Percentiles rank a stretch among this genome's conserved stretches.
phyloP scores from a whole-genome alignment of 306 rosid species.

The Prunus mongolica region DNA sequence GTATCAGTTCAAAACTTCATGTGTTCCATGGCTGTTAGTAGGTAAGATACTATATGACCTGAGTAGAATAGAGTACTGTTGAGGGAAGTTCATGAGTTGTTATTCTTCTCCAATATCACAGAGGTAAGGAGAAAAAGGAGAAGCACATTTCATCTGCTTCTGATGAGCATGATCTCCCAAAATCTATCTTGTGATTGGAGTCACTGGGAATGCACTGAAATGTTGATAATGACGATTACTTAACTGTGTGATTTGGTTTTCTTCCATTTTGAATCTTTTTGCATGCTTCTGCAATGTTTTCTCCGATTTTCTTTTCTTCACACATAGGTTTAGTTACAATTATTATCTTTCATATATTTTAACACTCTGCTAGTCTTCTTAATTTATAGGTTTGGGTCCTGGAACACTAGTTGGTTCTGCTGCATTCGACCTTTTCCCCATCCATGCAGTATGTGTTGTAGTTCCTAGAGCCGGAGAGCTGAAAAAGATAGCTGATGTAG shows the following conservation, averaged over 20 bases:
- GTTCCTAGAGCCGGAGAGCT: conserved; percentile 85
- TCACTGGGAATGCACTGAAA: background rate
- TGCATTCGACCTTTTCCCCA: conserved; percentile 95
- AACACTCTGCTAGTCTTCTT: conserved; percentile 9
- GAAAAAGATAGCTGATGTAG: conserved; percentile 87
- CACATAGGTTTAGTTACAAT: background rate
- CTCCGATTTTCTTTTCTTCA: background rate
- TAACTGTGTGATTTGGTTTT: background rate
- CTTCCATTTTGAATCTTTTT: background rate
- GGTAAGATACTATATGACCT: background rate
- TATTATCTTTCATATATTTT: conserved; percentile 3
- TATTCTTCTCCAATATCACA: background rate
- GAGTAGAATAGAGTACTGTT: background rate
- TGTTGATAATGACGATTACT: background rate
- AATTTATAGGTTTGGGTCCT: conserved; percentile 86
- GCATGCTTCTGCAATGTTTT: background rate
- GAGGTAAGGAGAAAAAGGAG: background rate
- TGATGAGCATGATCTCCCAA: background rate
- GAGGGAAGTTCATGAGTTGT: background rate
- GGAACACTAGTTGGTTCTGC: conserved; percentile 99
- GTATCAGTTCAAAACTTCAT: too few species aligned
- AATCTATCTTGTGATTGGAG: background rate
- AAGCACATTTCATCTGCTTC: background rate
- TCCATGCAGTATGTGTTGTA: conserved; percentile 89
- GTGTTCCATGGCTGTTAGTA: background rate